Base-by-base conservation (phyloP, 208 protist genomes). In the Leptomonas pyrrhocoris region DNA sequence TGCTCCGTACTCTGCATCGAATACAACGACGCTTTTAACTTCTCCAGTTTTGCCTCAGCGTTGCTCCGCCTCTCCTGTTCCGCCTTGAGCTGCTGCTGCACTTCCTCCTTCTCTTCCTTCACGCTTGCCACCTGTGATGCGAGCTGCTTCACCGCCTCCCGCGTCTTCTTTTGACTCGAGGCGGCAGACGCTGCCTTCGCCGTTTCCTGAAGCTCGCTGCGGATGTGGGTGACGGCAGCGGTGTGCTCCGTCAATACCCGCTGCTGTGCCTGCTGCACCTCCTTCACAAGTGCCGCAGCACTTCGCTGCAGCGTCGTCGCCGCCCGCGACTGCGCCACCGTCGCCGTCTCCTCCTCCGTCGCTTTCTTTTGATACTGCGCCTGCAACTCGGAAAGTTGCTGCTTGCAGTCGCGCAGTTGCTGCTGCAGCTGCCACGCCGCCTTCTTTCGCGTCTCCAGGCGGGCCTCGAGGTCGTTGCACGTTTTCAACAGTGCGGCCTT, bases 221-320 rank as follows among this genome's bases (percentile, higher is more conserved):
- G 63, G 43, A 59, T 48, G 50, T 60, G 45, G 51, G 48, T 34
- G 4, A 64, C 18, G n/a, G 69, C 57, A 27, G 48, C 40, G 3
- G 23, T 58, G 40, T 73, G 72, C 49, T 55, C 71, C 8, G 43
- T 63, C 51, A 64, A 53, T 30, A 71, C 67, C 49, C 50, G 64
- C 74, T 79, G 65, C 45, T 68, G 53, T 11, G 40, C 45, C 60
- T 73, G 70, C 46, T 73, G 48, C 34, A 51, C 62, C 50, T 71
- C 63, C 46, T 64, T 59, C 49, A 74, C 59, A 0, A 73, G 2
- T 5, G 60, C 61, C 1, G 69, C 65, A 1, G 73, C 71, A 21
- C 25, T 21, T 12, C 65, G 68, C 66, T 79, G 69, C 43, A 66
- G 21, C 12, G 28, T 9, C 25, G 21, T 57, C 16, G 58, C 40